Percentiles rank a stretch among this genome's conserved stretches.
These are phyloP conservation scores for Suhomyces yuchorum DNA, from an alignment of 1,139 yeast genomes.

Conservation along the genomic window DNA sequence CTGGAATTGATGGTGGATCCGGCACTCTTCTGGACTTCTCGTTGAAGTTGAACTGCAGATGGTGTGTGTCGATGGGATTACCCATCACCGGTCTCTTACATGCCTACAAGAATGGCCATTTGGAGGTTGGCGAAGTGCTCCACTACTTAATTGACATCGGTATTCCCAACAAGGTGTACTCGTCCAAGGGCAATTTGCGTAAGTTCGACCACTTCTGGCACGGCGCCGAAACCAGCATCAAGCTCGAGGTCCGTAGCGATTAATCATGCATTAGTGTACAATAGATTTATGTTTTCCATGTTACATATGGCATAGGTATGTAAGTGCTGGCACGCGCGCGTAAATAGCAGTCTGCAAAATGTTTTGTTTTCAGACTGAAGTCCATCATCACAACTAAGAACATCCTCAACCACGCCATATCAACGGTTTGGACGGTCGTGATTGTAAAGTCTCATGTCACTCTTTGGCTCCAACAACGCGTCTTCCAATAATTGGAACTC, in stretches of 20 bases:
- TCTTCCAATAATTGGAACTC: constrained; percentile 27
- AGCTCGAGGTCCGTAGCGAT: constrained; percentile 24
- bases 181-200: constrained; percentile 41
- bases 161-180: constrained; percentile 56
- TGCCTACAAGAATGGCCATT: constrained; percentile 53
- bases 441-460: constrained; percentile 7
- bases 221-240: constrained; percentile 38
- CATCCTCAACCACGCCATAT: not conserved
- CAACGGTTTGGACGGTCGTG: constrained; percentile 3
- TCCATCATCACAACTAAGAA: not conserved
- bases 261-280: constrained; percentile 3
- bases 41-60: constrained; percentile 40
- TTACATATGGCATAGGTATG: not conserved
- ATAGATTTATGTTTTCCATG: not conserved
- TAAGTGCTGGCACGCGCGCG: constrained; percentile 5
- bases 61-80: constrained; percentile 72
- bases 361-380: constrained; percentile 4
- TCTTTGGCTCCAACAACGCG: constrained; percentile 11
- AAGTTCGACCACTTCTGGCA: constrained; percentile 50
- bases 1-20: constrained; percentile 84
- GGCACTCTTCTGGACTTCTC: constrained; percentile 51
- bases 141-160: constrained; percentile 78
- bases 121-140: constrained; percentile 39
- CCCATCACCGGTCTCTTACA: constrained; percentile 69
- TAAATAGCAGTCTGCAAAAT: constrained; percentile 1